Base-by-base conservation (phyloP, 768 basidiomycete genomes). In the Inosperma sp. region DNA sequence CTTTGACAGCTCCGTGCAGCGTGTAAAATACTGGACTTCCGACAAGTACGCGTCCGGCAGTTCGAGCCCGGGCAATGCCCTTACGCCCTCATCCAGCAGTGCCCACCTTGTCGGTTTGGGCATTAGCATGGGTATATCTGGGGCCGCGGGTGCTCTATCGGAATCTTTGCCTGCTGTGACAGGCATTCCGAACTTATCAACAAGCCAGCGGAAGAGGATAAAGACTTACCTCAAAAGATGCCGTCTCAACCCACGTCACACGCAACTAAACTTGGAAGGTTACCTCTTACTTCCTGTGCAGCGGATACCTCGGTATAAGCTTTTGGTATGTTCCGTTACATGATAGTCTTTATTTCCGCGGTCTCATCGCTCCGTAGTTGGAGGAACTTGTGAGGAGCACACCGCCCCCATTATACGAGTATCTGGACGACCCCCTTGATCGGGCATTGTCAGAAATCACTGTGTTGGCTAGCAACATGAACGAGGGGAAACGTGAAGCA, bases 281-380 rank as follows among this genome's bases (percentile, higher is more conserved):
- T 98, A 98, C 64, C 71, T 99, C 17, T 77, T 99, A 7, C 79
- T 98, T 37, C 96, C 96, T 30, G 87, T 99, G 12, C 96, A 99
- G 65, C 83, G 96, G 47, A 89, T 99, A 62, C 96, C 96, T 12
- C 84, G 96, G n/a, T 99, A 99, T 72, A 83, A 89, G 53, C 71
- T 99, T 51, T 75, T 99, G 59, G 92, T 96, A 61, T 66, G 84
- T 74, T n/a, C 23, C 51, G 27, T 36, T 51, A 52, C 29, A 53
- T 52, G 14, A 21, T 52, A 31, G 9, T 12, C 21, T 23, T 23
- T 16, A 23, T 26, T 52, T 19, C 19, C 16, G 7, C 39, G 52
- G 46, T 60, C 58, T 35, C 53, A 49, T 36, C 49, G 14, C 42
- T 51, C 35, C 52, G 30, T 57, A 88, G 90, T 75, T 97, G 57